Conservation (phyloP, 768 basidiomycete species). For the Boletus huronensis region DNA sequence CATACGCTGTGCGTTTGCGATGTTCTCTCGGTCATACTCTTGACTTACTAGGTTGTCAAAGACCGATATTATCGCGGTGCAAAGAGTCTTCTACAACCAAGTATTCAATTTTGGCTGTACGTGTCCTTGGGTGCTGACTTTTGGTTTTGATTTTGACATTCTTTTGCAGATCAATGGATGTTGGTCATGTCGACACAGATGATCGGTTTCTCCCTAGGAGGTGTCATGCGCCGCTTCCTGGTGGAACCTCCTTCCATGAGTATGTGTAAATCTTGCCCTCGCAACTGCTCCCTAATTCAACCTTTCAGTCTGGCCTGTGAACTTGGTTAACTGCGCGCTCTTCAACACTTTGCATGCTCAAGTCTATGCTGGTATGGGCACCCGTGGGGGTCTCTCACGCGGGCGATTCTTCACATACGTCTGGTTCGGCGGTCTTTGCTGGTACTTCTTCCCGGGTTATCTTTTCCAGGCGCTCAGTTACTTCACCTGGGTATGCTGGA, state of each 20-base stretch:
- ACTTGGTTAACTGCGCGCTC: constrained; percentile 66
- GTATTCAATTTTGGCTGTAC: constrained; percentile 47
- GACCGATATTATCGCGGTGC: constrained; percentile 73
- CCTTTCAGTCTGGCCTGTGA: constrained; percentile 65
- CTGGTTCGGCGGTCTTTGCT: constrained; percentile 37
- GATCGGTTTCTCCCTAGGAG: constrained; percentile 61
- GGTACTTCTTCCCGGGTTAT: constrained; percentile 72
- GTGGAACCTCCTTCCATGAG: constrained; percentile 66
- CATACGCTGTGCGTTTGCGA: constrained; percentile 15
- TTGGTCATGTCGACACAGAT: constrained; percentile 71
- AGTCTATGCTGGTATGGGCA: constrained; percentile 41
- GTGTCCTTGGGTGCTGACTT: constrained; percentile 5
- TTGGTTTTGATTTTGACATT: neutral
- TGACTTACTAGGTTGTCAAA: constrained; percentile 9
- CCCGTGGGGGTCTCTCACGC: constrained; percentile 45
- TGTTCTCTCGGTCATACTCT: neutral
- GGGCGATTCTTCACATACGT: constrained; percentile 50
- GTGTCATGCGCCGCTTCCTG: constrained; percentile 57
- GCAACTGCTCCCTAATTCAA: constrained; percentile 13
- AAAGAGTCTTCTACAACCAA: constrained; percentile 65
- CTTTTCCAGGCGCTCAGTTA: constrained; percentile 63
- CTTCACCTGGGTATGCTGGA: constrained; percentile 64
- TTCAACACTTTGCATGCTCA: constrained; percentile 76
- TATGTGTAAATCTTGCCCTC: constrained; percentile 22
- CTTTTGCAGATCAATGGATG: constrained; percentile 49